A percentile compares a stretch with the other conserved stretches of the same genome.
phyloP scores from a whole-genome alignment of 2,329 filamentous ascomycete genomes.

The Leptographium galeiforme region DNA sequence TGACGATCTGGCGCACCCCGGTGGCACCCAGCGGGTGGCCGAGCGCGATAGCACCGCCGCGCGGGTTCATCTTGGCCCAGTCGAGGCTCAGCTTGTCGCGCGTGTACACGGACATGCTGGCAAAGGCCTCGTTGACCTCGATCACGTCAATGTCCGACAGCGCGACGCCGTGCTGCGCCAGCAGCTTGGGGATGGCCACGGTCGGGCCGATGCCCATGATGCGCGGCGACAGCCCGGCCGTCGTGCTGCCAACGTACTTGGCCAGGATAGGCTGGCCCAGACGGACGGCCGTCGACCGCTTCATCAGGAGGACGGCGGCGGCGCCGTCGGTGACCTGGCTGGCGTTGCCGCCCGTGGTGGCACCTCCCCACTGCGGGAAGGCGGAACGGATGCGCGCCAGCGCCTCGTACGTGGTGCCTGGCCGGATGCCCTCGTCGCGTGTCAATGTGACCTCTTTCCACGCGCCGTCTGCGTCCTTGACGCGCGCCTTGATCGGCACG shows the following conservation, averaged over 20 bases:
- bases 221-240: slow-evolving; percentile 77
- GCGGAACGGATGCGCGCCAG: slow-evolving; percentile 78
- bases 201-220: slow-evolving; percentile 93
- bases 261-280: slow-evolving; percentile 83
- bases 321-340: slow-evolving; percentile 91
- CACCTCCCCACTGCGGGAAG: slow-evolving; percentile 79
- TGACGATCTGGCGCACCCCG: slow-evolving; percentile 72
- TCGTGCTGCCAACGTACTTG: slow-evolving; percentile 87
- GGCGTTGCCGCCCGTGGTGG: slow-evolving; percentile 84
- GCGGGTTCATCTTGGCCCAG: slow-evolving; percentile 64
- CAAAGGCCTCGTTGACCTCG: slow-evolving; percentile 96
- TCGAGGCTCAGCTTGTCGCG: slow-evolving; percentile 57
- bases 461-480: slow-evolving; percentile 76
- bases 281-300: slow-evolving; percentile 75
- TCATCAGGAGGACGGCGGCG: slow-evolving; percentile 84
- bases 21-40: slow-evolving; percentile 61
- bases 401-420: slow-evolving; percentile 73
- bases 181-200: slow-evolving; percentile 66
- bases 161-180: slow-evolving; percentile 63
- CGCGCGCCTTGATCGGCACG: slow-evolving; percentile 64
- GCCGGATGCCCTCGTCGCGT: slow-evolving; percentile 80
- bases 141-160: slow-evolving; percentile 77
- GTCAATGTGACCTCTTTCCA: slow-evolving; percentile 65
- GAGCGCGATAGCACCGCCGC: slow-evolving; percentile 70
- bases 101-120: slow-evolving; percentile 95